Evolutionary conservation across 768 basidiomycete genomes (phyloP), one percentile per base, ranked within the genome.

Genomic region (Trichaptum fuscoviolaceum): DNA sequence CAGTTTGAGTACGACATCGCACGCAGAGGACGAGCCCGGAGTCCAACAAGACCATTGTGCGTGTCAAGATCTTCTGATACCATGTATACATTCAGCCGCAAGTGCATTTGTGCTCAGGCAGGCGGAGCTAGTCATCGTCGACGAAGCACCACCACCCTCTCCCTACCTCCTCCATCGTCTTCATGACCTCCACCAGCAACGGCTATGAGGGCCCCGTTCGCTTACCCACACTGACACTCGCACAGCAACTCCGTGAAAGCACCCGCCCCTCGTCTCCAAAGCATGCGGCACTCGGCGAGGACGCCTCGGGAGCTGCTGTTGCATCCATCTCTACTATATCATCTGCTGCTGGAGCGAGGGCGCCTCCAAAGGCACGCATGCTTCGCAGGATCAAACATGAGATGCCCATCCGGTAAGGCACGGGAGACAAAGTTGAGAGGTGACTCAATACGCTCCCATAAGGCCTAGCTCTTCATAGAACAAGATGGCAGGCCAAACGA

Each of bases 131-230:
- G 89, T 99, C 69, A 91, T 99, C 71, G 96, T 99, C 69, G 97
- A 99, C 72, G 97, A 99, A 78, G 96, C 9, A 96, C 97, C 23
- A 99, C 99, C 64, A 97, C 97, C 0, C 86, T 99, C 20, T 95
- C 96, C 1, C 89, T 99, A 94, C 71, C 91, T 99, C 69, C 88
- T 99, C 65, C 78, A 91, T 99, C 36, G 95, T 99, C 63, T 99
- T 99, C 82, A 90, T 99, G 83, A 93, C 97, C 1, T 97, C 95
- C n/a, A 99, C 97, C 0, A 95, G 99, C 79, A 99, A 98, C 75
- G 97, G 97, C 57, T 99, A 99, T 77, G 97, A 99, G 83, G 97
- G 97, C 27, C 99, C 97, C 0, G 97, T 97, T 20, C 92, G 97
- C 27, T 98, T 95, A 0, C 87, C 99, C 62, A 96, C 95, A 61